A percentile compares a stretch with the other conserved stretches of the same genome.
Conservation (phyloP, 2,329 filamentous ascomycete species). For the Clarireedia hainanense region DNA sequence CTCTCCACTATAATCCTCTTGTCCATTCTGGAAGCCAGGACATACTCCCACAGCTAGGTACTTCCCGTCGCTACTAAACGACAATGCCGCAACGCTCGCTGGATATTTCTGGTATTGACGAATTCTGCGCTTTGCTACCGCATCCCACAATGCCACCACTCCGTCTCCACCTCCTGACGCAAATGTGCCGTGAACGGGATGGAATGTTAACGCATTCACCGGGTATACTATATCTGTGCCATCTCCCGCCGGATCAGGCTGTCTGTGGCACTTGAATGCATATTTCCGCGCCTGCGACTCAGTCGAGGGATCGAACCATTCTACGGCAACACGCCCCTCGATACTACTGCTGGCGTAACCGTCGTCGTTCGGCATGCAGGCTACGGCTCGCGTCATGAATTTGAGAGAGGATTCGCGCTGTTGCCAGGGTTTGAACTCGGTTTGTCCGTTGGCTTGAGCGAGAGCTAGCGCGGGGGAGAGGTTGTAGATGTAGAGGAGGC, state of each 20-base stretch:
- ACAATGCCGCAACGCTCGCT: conserved; percentile 53
- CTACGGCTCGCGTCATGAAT: conserved; percentile 87
- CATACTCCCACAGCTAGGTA: conserved; percentile 59
- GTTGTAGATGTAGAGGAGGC: conserved; percentile 93
- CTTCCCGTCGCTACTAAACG: conserved; percentile 57
- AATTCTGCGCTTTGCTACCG: conserved; percentile 61
- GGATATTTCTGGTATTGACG: conserved; percentile 60
- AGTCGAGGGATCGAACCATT: conserved; percentile 89
- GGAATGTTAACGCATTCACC: conserved; percentile 63
- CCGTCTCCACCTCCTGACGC: conserved; percentile 67
- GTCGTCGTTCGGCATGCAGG: conserved; percentile 93
- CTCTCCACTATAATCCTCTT: conserved; percentile 67
- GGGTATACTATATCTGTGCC: conserved; percentile 62
- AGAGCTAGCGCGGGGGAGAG: conserved; percentile 58
- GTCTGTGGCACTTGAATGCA: conserved; percentile 96
- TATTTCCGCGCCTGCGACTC: conserved; percentile 91
- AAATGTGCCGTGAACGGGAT: conserved; percentile 57
- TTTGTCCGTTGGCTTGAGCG: conserved; percentile 38
- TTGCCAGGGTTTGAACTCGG: conserved; percentile 73
- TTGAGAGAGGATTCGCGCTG: conserved; percentile 88
- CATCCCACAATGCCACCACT: conserved; percentile 66
- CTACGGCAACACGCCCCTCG: conserved; percentile 90
- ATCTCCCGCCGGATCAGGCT: conserved; percentile 54
- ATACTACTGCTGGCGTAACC: conserved; percentile 91
- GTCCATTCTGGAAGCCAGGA: conserved; percentile 61